Evolutionary conservation across 2,329 filamentous ascomycete genomes (phyloP), one percentile per base, ranked within the genome.

Genomic region (Exophiala sideris): DNA sequence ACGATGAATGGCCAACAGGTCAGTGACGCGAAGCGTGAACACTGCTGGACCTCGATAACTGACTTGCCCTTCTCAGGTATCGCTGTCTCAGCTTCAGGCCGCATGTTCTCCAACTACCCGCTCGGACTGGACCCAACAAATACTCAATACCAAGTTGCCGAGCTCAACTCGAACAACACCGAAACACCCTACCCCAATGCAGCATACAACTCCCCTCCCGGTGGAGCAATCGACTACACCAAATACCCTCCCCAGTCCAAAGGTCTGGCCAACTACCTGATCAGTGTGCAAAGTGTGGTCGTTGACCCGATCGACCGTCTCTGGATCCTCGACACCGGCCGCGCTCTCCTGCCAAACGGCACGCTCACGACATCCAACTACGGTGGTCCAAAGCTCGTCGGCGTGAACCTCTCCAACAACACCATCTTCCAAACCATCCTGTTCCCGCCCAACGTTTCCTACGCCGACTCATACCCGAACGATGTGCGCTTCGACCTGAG

Each of bases 401-500:
- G 75, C 6, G 71, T 81, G 9, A 64, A 78, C 57, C 67, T 81
- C 4, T 63, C 62, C 3, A 76, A 67, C 48, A 69, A 80, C 62
- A 65, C 67, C 6, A 66, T 80, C 21, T 69, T 80, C 63, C 67
- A 76, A 48, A 81, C 77, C 1, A 81, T 81, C 50, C 62, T 77
- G 5, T 81, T 81, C 64, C 74, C 75, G 0, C 55, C 67, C 1
- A 71, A 66, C 5, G 76, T 79, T 8, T 76, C 75, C 5, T 76
- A 70, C 48, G 58, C 73, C 10, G 75, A 77, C 58, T 76, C 71
- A 24, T 81, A 81, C 57, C 71, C 79, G 34, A 81, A 81, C 62
- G 79, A 81, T 56, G 68, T 81, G 7, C 75, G 79, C 46, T 77
- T 82, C 65, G 78, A 82, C 58, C 69, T 80, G n/a, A 71, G 72